These are phyloP conservation scores for Fusarium acutatum DNA, from an alignment of 2,329 filamentous ascomycete genomes.

Conservation along the genomic window DNA sequence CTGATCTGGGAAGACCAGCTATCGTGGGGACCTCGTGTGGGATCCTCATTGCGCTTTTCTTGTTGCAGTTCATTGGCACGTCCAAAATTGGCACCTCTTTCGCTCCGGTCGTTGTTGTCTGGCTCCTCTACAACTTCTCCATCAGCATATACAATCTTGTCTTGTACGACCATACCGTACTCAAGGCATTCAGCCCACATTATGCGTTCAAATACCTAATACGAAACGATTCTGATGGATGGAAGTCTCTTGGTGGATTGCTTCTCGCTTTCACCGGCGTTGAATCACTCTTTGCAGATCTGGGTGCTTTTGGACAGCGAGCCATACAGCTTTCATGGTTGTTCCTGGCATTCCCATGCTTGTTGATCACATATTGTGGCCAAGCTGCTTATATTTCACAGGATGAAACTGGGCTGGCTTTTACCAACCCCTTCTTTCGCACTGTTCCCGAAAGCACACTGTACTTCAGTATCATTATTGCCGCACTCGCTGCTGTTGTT, in stretches of 20 bases:
- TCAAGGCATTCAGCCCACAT: constrained; percentile 65
- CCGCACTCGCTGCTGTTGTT: constrained; percentile 76
- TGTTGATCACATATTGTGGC: constrained; percentile 72
- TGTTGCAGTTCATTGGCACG: constrained; percentile 71
- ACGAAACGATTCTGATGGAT: constrained; percentile 66
- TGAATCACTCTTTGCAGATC: constrained; percentile 81
- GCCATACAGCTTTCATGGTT: constrained; percentile 81
- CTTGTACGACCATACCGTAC: constrained; percentile 60
- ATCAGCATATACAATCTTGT: constrained; percentile 72
- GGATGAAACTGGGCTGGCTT: constrained; percentile 55
- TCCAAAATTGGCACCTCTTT: constrained; percentile 67
- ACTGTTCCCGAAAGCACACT: constrained; percentile 73
- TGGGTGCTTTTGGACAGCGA: constrained; percentile 75
- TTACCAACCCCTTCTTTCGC: constrained; percentile 77
- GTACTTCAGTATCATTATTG: constrained; percentile 73
- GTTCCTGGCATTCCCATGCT: constrained; percentile 72
- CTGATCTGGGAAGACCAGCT: constrained; percentile 62
- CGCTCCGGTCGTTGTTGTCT: constrained; percentile 73
- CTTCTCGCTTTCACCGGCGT: constrained; percentile 79
- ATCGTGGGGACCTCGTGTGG: constrained; percentile 72
- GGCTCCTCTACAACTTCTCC: constrained; percentile 69
- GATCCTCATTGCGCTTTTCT: constrained; percentile 70
- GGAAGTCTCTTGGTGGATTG: constrained; percentile 74
- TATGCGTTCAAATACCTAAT: constrained; percentile 69
- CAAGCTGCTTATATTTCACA: constrained; percentile 77